Base-by-base conservation (phyloP, 2,329 filamentous ascomycete genomes). In the Neobulgaria alba region DNA sequence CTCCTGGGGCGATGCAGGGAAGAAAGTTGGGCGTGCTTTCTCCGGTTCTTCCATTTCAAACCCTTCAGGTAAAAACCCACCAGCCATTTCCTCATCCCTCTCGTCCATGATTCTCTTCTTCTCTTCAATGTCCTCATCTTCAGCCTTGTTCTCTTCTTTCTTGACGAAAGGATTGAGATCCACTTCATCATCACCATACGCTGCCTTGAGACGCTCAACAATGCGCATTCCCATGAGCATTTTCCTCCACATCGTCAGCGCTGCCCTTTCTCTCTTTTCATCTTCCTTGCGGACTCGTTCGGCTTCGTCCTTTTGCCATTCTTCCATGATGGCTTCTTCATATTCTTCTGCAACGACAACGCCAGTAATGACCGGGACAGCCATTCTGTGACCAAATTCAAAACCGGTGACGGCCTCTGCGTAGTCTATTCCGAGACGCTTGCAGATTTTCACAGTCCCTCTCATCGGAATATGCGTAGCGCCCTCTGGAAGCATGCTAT, bases 331-430 rank as follows among this genome's bases (percentile, higher is more conserved):
- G 23, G 74, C 59, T 12, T 80, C 77, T 45, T 85, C 76, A 50
- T 95, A 73, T 61, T 94, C 89, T 47, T 79, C 75, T 0, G 90
- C 86, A 2, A 95, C 75, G 0, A 98, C 88, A 0, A 95, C 87
- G 1, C 90, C 92, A 39, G 85, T 82, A 19, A 96, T 83, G 1
- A 95, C 79, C 0, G 92, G 92, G 1, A 96, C 87, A 4, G 92
- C 92, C 72, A 92, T 89, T 45, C 92, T 83, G 53, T 92, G 82
- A 0, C 90, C 90, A 59, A 96, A 98, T 58, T 98, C 92, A 59
- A 98, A 98, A 1, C 87, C 92, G 0, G 89, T 89, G 2, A 95
- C 92, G 1, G 92, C 92, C 62, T 96, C 92, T 0, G 92, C 92
- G 53, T 81, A 93, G 57, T 95, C 88, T 29, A 96, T 82, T 3